Evolutionary conservation across 2,329 filamentous ascomycete genomes (phyloP), one percentile per base, ranked within the genome.

Genomic region (Orbilia ellipsospora): DNA sequence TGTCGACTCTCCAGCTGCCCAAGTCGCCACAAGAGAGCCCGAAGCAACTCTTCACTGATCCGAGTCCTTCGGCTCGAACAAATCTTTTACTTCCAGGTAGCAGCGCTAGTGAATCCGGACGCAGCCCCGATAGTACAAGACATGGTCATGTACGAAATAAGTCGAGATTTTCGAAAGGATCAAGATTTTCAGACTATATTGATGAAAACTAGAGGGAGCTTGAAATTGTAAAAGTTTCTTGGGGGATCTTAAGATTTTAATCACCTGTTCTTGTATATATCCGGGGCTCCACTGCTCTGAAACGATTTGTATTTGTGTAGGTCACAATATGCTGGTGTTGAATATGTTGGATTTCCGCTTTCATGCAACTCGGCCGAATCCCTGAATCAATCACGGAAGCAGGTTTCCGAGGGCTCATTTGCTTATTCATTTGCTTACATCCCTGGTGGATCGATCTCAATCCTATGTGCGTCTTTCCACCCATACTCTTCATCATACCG

Each of bases 1-100:
- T 36, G 31, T 36, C 31, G 31, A 36, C 31, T 36, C 31, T 18
- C 8, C 16, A 45, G 20, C 40, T 50, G 8, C 57, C 57, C 4
- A 44, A 50, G 16, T 36, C 40, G 16, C 23, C 42, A 23, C 57
- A 61, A 18, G 42, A 50, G n/a, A 61, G 42, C 20, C 26, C 57
- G 5, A 70, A 70, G 31, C 26, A 63, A 23, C 66, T 70, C 4
- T 70, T 57, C 10, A 70, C 57, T 3, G 66, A 70, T 57, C 10
- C 50, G n/a, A 70, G 66, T 51, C 66, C 66, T 28, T 50, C 51
- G 4, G 50, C 12, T 57, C 50, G 42, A 7, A 62, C 16, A 1
- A 61, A 61, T 36, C 31, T 36, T 36, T 23, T 61, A 23, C 42
- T 70, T 3, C 51, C 44, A 16, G 48, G 48, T 15, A 18, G 12